Evolutionary conservation across 78 protist species (phyloP).

Genomic region (Dictyostelium brefeldianum): DNA sequence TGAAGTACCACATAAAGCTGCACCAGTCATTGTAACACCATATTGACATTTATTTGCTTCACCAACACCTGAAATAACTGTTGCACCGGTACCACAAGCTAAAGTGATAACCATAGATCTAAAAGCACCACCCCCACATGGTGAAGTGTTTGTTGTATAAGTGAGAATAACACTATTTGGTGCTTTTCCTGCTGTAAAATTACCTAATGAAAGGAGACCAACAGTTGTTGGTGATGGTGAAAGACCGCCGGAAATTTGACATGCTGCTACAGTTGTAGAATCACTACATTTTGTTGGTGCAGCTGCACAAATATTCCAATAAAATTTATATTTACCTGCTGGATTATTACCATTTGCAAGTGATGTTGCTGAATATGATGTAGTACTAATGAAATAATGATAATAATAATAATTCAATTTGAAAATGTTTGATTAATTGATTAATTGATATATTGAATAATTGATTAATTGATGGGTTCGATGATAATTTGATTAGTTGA

Average conservation of each 20-base stretch:
- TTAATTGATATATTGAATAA: too few species aligned
- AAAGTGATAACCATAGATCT: neutral
- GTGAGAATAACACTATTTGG: neutral
- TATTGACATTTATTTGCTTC: conserved; percentile 32
- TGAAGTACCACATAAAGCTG: neutral
- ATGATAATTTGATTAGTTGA: too few species aligned
- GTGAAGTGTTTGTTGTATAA: neutral
- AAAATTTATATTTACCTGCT: neutral
- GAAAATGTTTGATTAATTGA: neutral
- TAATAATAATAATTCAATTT: neutral
- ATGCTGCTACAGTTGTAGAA: neutral
- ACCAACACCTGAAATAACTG: neutral
- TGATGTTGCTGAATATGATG: neutral
- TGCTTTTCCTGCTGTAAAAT: neutral
- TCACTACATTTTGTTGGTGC: neutral
- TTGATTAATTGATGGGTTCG: too few species aligned
- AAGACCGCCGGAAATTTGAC: neutral
- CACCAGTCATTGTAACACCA: neutral
- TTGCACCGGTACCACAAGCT: neutral
- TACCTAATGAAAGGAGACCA: neutral
- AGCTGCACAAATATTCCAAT: conserved; percentile 23
- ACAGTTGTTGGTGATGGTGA: neutral
- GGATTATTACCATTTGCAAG: neutral
- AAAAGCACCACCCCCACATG: conserved; percentile 7
- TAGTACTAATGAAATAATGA: neutral